Evolutionary conservation across 306 rosid genomes (phyloP).

Genomic region (Ammopiptanthus mongolicus): DNA sequence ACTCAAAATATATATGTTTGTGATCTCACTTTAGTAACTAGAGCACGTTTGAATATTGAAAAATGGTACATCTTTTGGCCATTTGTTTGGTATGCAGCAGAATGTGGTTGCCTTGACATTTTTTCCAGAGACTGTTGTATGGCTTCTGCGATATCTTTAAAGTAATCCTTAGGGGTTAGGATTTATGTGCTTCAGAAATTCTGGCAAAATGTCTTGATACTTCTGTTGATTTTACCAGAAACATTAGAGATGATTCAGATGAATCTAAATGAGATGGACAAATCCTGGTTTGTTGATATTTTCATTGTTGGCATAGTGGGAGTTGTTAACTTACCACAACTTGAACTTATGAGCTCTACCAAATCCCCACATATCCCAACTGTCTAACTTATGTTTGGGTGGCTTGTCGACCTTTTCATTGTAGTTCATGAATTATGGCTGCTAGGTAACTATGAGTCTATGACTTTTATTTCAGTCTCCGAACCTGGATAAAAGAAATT

Average conservation of each 20-base stretch:
- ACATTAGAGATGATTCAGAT: neutral
- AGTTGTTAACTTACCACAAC: slow-evolving; percentile 14
- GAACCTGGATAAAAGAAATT: neutral
- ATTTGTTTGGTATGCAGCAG: neutral
- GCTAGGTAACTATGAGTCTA: neutral
- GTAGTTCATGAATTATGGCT: neutral
- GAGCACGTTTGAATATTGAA: neutral
- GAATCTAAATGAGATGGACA: slow-evolving; percentile 2
- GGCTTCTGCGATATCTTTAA: neutral
- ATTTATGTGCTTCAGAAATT: neutral
- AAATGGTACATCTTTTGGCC: neutral
- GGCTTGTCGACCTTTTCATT: neutral
- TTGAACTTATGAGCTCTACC: neutral
- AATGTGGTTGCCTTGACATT: neutral
- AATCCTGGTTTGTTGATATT: slow-evolving; percentile 1
- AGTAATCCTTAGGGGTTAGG: neutral
- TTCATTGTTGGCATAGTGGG: neutral
- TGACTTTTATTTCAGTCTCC: neutral
- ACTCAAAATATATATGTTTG: neutral
- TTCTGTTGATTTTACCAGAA: neutral
- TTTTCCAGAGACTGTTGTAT: neutral
- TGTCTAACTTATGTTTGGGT: neutral
- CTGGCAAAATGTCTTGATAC: neutral
- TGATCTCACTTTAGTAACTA: neutral
- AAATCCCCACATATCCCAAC: neutral